Evolutionary conservation across 2,329 filamentous ascomycete species (phyloP).

Genomic region (Celoporthe dispersa): DNA sequence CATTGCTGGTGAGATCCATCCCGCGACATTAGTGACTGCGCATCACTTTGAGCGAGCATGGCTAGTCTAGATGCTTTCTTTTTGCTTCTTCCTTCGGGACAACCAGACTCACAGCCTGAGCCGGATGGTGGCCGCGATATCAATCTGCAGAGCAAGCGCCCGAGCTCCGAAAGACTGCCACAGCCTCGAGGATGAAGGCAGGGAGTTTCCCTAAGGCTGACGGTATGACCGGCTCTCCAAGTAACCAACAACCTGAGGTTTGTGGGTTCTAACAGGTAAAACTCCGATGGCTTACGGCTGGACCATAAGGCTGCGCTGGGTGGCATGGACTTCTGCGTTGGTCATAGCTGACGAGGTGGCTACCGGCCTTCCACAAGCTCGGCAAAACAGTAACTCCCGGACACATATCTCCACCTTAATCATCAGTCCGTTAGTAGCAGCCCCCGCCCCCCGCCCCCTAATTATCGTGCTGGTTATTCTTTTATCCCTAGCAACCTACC

Average conservation of each 20-base stretch:
- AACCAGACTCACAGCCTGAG: background rate
- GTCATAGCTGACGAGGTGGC: background rate
- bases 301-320: background rate
- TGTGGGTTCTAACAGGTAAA: background rate
- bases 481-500: background rate
- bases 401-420: background rate
- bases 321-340: background rate
- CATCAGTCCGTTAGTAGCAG: background rate
- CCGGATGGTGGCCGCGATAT: background rate
- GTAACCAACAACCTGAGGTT: background rate
- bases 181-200: background rate
- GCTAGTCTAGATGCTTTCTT: background rate
- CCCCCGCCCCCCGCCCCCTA: no score
- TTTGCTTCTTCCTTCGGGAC: no score
- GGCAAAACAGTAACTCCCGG: background rate
- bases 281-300: background rate
- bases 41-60: background rate
- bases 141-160: background rate
- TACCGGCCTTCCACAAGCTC: background rate
- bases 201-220: background rate
- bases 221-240: background rate
- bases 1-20: background rate
- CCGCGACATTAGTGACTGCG: background rate
- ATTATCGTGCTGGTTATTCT: background rate
- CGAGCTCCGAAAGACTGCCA: background rate